A percentile compares a stretch with the other conserved stretches of the same genome.
These are phyloP conservation scores for Dendrocalamus sinicus DNA, from an alignment of 176 grass and related monocot genomes.

Conservation along the genomic window DNA sequence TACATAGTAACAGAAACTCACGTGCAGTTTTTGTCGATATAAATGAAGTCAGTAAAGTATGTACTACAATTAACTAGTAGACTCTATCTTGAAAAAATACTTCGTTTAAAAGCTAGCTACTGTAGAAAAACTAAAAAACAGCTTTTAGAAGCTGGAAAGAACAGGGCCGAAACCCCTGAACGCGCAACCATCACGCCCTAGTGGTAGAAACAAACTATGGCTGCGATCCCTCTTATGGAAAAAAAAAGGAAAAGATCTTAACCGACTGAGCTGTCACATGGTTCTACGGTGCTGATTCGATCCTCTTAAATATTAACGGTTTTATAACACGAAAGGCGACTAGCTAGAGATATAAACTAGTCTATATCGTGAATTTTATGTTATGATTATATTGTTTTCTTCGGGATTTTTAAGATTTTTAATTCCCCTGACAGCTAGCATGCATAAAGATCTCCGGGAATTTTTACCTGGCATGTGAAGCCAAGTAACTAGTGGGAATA, in stretches of 20 bases:
- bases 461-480: slow-evolving; percentile 15
- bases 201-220: background rate
- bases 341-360: background rate
- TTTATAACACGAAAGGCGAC: background rate
- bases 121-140: too few relatives aligned
- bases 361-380: background rate
- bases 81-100: too few relatives aligned
- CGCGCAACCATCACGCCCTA: background rate
- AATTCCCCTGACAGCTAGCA: slow-evolving; percentile 14
- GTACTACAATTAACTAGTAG: too few relatives aligned
- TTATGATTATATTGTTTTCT: background rate
- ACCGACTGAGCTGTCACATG: background rate
- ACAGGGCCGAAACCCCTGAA: background rate
- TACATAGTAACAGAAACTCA: too few relatives aligned
- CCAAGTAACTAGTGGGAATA: slow-evolving; percentile 41
- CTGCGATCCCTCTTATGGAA: background rate
- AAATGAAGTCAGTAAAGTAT: too few relatives aligned
- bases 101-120: too few relatives aligned
- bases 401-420: background rate
- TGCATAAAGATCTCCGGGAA: slow-evolving; percentile 22
- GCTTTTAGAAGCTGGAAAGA: too few relatives aligned
- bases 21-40: too few relatives aligned
- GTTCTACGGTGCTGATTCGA: background rate
- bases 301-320: background rate
- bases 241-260: background rate